Base-by-base conservation (phyloP, 805 yeast genomes). In the Sugiyamaella boreocaroliniensis region DNA sequence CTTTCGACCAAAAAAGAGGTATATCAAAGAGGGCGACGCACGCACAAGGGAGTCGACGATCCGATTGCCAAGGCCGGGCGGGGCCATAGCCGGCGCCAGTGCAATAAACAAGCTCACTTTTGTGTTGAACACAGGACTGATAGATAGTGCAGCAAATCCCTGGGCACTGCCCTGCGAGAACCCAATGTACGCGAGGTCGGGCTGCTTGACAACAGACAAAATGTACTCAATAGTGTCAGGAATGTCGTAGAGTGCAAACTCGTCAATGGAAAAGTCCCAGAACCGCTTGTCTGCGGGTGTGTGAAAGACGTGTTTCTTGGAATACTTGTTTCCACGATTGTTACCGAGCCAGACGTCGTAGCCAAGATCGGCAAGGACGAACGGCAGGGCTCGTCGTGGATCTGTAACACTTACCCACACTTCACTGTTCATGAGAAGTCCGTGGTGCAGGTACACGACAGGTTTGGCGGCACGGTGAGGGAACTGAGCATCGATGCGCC, bases 341-440 rank as follows among this genome's bases (percentile, higher is more conserved):
- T 88, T 89, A 1, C 98, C 98, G 57, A 92, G 72, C 92, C 95
- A 92, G 5, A 92, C 97, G 64, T 92, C 99, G 67, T 81, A 92
- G 1, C 97, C 97, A 46, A 81, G 66, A 53, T 89, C 89, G 55
- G 83, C 83, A 34, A 92, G 74, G 2, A 80, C 71, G 65, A 86
- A 85, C 0, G 98, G 97, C 47, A 93, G 69, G 57, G 82, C 81
- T 46, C 75, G 72, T 57, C 69, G 55, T 55, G 77, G 73, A 54
- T 76, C 68, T 53, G 72, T 53, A 51, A 71, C 69, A 65, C 81
- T 76, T 64, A 82, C 67, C 95, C 95, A 85, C 22, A 86, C 74
- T 63, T 93, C 98, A 45, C 90, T 82, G 66, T 83, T 83, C 93
- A 89, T 90, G 55, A 92, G 73, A 48, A 92, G 72, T 0, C 98